Evolutionary conservation across 768 basidiomycete genomes (phyloP), one percentile per base, ranked within the genome.

Genomic region (Dendrothele bispora): DNA sequence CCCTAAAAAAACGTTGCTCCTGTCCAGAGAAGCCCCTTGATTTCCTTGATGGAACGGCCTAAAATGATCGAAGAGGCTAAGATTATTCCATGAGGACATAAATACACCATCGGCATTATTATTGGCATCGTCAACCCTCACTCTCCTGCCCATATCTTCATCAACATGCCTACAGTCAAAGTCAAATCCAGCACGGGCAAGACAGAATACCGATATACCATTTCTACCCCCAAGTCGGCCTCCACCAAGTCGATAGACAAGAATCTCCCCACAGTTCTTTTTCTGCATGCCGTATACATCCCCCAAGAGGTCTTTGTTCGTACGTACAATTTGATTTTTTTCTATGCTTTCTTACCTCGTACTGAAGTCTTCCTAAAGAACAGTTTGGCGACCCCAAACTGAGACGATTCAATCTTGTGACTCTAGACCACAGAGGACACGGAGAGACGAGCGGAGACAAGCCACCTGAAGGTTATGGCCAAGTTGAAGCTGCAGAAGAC

Each of bases 231-330:
- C 15, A 62, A 57, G 15, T 61, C 51, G 17, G 43, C 58, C 6
- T 57, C 56, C 7, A 65, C 65, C 14, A 51, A 58, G n/a, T 37
- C 53, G 20, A 68, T 74, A 25, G 62, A 62, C 44, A 53, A 61
- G 14, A 58, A 55, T n/a, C 38, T 72, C 18, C 73, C 71, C 11
- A 66, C 61, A 14, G 61, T 73, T 27, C 37, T 74, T 17, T 69
- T 71, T 48, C 50, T 73, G 17, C 71, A 74, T 51, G 60, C 68
- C 11, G 62, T 62, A 27, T 72, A 66, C 54, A 39, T 62, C 12
- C 51, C 58, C 4, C 58, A 63, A 22, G 64, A 69, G 36, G 49
- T 65, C 11, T 74, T 71, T 46, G 61, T 70, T 55, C 53, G 72
- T 71, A 52, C 18, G 69, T 52, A n/a, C n/a, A n/a, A n/a, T n/a